A percentile compares a stretch with the other conserved stretches of the same genome.
These are phyloP conservation scores for Starmerella vaccinii DNA, from an alignment of 805 yeast species.

Conservation along the genomic window DNA sequence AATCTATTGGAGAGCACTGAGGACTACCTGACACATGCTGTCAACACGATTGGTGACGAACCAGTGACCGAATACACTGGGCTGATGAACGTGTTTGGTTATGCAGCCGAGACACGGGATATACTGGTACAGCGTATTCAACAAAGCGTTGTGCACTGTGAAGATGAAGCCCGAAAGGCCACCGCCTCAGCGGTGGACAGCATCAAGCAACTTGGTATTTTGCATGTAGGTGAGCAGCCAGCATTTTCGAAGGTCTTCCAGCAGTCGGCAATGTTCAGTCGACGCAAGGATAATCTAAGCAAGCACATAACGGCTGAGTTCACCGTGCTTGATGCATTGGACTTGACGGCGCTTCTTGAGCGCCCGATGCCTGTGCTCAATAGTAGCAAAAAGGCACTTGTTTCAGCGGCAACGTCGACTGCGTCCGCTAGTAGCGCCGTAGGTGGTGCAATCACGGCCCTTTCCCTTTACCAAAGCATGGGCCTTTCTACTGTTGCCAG, in stretches of 20 bases:
- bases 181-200: constrained; percentile 54
- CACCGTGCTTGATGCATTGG: constrained; percentile 64
- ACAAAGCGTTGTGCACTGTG: constrained; percentile 53
- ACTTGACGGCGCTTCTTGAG: constrained; percentile 44
- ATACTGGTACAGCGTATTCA: constrained; percentile 58
- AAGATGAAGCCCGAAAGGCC: constrained; percentile 51
- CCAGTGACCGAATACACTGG: constrained; percentile 54
- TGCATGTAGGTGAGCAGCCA: constrained; percentile 49
- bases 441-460: constrained; percentile 21
- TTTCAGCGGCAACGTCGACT: constrained; percentile 12
- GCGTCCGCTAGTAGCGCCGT: constrained; percentile 16
- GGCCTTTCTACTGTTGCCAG: constrained; percentile 32
- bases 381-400: constrained; percentile 17
- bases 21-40: constrained; percentile 40
- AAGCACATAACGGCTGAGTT: constrained; percentile 51
- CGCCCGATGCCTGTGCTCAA: constrained; percentile 24
- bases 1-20: constrained; percentile 54
- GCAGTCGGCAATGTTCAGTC: constrained; percentile 70
- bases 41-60: constrained; percentile 42
- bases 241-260: constrained; percentile 40
- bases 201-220: constrained; percentile 53
- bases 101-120: constrained; percentile 58
- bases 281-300: constrained; percentile 51
- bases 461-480: constrained; percentile 17
- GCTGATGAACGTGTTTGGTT: constrained; percentile 52